A percentile compares a stretch with the other conserved stretches of the same genome.
Conservation (phyloP, 2,329 filamentous ascomycete genomes). For the Claviceps africana region DNA sequence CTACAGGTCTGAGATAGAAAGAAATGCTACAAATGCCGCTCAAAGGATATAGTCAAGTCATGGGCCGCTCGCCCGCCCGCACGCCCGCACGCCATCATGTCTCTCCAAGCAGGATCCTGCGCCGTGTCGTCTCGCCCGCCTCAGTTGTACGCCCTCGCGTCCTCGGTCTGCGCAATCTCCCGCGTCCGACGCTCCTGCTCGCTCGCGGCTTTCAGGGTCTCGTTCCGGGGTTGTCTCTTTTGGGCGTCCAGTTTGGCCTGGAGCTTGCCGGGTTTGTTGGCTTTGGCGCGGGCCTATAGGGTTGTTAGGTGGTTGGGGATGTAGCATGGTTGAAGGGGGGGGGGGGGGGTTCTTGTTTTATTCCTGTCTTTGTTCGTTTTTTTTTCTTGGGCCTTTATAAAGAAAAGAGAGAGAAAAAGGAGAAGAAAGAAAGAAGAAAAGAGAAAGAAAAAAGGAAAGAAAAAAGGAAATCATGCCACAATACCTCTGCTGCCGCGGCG, state of each 20-base stretch:
- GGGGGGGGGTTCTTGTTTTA: constrained; percentile 37
- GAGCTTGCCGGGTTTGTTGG: constrained; percentile 44
- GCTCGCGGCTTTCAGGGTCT: constrained; percentile 55
- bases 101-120: neutral
- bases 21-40: too few species aligned
- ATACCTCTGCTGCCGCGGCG: constrained; percentile 71
- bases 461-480: too few species aligned
- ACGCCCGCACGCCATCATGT: too few species aligned
- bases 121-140: neutral
- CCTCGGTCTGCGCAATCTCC: constrained; percentile 48
- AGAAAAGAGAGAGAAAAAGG: neutral
- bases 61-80: too few species aligned
- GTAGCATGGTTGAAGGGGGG: too few species aligned
- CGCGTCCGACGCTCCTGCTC: constrained; percentile 49
- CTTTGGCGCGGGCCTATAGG: constrained; percentile 56
- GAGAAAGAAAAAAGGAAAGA: too few species aligned
- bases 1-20: too few species aligned
- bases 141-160: constrained; percentile 22
- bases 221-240: constrained; percentile 56
- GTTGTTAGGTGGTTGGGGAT: too few species aligned
- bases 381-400: neutral
- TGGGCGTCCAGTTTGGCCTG: constrained; percentile 58
- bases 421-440: too few species aligned
- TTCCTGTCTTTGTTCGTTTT: constrained; percentile 45
- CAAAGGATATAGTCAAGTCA: too few species aligned